Percentiles rank a stretch among this genome's conserved stretches.
Evolutionary conservation across 106 monocot species (phyloP).

Genomic region (Xerophyta viscosa): DNA sequence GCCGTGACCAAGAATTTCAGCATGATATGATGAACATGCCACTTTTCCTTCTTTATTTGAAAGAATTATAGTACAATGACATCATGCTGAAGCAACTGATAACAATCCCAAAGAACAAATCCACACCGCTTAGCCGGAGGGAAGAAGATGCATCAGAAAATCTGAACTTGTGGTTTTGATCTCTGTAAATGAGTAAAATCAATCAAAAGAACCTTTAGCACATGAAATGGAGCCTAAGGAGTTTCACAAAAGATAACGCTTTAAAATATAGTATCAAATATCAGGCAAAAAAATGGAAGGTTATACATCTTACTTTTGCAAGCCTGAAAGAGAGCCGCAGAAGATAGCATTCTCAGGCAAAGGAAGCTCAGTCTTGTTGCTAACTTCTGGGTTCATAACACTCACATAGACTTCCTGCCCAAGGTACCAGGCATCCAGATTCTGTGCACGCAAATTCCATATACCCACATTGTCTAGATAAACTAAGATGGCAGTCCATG

Average conservation of each 20-base stretch:
- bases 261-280: background rate
- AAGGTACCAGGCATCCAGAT: constrained; percentile 53
- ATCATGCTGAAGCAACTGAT: background rate
- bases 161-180: constrained; percentile 37
- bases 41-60: too few species aligned
- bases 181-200: constrained; percentile 18
- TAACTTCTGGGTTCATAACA: constrained; percentile 66
- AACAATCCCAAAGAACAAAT: constrained; percentile 17
- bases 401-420: constrained; percentile 82
- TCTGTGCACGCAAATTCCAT: constrained; percentile 77
- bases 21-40: too few species aligned
- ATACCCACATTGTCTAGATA: constrained; percentile 75
- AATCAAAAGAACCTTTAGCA: background rate
- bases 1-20: too few species aligned
- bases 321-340: constrained; percentile 64
- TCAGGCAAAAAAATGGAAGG: background rate
- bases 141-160: constrained; percentile 28
- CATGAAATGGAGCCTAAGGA: background rate
- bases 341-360: constrained; percentile 83
- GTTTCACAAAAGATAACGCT: background rate
- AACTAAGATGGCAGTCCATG: constrained; percentile 85
- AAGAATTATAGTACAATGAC: background rate
- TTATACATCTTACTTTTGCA: constrained; percentile 58
- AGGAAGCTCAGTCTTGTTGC: constrained; percentile 51
- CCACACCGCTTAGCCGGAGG: background rate